Conservation (phyloP, 1,284 basidiomycete genomes). For the Melampsora occidentalis region DNA sequence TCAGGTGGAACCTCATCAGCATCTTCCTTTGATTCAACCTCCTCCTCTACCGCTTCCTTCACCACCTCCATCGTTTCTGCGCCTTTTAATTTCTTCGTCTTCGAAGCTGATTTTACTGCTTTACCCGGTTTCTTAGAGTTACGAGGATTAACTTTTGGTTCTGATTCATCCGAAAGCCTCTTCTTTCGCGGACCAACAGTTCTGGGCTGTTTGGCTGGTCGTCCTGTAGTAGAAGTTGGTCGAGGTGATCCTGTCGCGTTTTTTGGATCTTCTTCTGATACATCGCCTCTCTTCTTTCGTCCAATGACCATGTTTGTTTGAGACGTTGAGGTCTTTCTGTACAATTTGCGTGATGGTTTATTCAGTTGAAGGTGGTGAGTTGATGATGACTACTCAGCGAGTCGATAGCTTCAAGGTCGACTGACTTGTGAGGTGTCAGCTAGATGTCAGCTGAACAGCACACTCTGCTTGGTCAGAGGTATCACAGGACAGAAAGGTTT, state of each 20-base stretch:
- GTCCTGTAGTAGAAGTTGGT: background rate
- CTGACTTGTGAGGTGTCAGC: no score
- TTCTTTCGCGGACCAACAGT: background rate
- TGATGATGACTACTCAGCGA: no score
- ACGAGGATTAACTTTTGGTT: background rate
- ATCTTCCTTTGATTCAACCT: background rate
- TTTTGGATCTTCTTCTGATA: background rate
- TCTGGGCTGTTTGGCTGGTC: background rate
- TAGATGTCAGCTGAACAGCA: no score
- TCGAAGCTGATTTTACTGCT: background rate
- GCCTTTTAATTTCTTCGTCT: background rate
- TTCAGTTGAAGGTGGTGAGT: no score
- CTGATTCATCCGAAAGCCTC: background rate
- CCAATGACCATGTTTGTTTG: no score
- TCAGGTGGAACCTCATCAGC: background rate
- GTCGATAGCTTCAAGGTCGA: no score
- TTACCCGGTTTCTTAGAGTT: background rate
- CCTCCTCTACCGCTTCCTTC: background rate
- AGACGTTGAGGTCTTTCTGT: no score
- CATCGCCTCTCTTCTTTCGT: background rate
- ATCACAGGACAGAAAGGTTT: no score
- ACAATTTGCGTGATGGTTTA: no score
- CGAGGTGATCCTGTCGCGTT: background rate
- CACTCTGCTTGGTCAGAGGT: no score
- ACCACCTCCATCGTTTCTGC: background rate